Evolutionary conservation across 331 rosid species (phyloP).

Genomic region (Rhamnella rubrinervis): DNA sequence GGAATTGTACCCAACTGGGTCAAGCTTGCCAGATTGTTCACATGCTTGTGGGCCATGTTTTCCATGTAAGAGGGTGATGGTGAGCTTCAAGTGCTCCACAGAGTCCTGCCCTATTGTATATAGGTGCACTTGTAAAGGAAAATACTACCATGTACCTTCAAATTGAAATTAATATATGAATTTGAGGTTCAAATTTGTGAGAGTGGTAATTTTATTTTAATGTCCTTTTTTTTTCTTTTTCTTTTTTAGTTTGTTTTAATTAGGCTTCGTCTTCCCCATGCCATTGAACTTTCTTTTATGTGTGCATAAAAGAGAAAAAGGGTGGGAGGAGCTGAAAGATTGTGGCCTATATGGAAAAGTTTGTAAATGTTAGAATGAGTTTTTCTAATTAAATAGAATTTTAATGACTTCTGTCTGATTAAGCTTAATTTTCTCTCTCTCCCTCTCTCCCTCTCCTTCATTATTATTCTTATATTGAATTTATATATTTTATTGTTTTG

Average conservation of each 20-base stretch:
- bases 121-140: slow-evolving; percentile 80
- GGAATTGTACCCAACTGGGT: slow-evolving; percentile 70
- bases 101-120: slow-evolving; percentile 96
- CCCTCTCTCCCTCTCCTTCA: too few relatives aligned
- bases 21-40: slow-evolving; percentile 86
- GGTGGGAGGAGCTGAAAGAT: background rate
- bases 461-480: too few relatives aligned
- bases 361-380: slow-evolving; percentile 1
- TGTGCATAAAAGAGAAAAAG: background rate
- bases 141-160: slow-evolving; percentile 91
- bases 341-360: background rate
- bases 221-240: background rate
- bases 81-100: slow-evolving; percentile 81
- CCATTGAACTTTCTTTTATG: background rate
- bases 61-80: slow-evolving; percentile 92
- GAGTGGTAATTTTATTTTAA: background rate
- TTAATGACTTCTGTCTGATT: too few relatives aligned
- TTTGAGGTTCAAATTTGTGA: background rate
- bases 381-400: background rate
- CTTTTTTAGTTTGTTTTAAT: background rate
- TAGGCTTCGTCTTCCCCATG: background rate
- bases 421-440: too few relatives aligned
- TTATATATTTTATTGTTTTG: background rate
- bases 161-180: slow-evolving; percentile 33
- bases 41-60: slow-evolving; percentile 96